Percentiles rank a stretch among this genome's conserved stretches.
phyloP scores from a whole-genome alignment of 352 stramenopile genomes.

The Sclerospora graminicola region DNA sequence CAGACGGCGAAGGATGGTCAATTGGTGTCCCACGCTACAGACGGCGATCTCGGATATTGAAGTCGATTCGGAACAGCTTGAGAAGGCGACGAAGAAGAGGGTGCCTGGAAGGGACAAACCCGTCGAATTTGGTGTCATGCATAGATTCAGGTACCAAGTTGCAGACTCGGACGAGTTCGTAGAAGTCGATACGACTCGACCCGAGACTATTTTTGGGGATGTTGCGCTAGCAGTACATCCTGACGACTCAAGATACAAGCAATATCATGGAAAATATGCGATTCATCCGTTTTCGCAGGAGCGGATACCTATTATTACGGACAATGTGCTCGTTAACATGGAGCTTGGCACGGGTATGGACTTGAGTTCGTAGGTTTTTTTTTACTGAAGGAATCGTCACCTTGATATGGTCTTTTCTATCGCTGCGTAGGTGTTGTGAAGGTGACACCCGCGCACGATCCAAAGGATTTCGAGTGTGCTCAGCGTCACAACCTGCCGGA shows the following conservation, averaged over 20 bases:
- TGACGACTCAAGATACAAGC: constrained; percentile 89
- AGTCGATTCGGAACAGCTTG: constrained; percentile 97
- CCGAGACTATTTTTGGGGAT: constrained; percentile 99
- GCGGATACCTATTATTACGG: constrained; percentile 92
- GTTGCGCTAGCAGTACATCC: constrained; percentile 96
- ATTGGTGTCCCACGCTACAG: constrained; percentile 96
- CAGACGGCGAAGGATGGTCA: constrained; percentile 93
- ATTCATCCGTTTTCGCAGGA: constrained; percentile 90
- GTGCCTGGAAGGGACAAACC: constrained; percentile 58
- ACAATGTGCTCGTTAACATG: constrained; percentile 97
- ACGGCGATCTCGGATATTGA: constrained; percentile 94
- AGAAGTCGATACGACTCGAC: constrained; percentile 94
- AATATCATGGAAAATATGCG: constrained; percentile 93
- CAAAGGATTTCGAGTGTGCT: constrained; percentile 99
- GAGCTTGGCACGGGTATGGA: constrained; percentile 94
- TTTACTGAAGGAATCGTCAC: background rate
- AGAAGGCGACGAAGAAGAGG: constrained; percentile 68
- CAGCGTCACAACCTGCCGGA: constrained; percentile 89
- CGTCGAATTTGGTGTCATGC: constrained; percentile 82
- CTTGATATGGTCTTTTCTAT: background rate
- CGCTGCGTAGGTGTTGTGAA: constrained; percentile 62
- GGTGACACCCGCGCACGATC: constrained; percentile 98
- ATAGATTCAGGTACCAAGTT: constrained; percentile 68
- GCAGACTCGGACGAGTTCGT: constrained; percentile 62
- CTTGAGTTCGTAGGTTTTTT: constrained; percentile 5